Percentiles rank a stretch among this genome's conserved stretches.
phyloP scores from a whole-genome alignment of 2,329 filamentous ascomycete species.

The Trichophyton benhamiae region DNA sequence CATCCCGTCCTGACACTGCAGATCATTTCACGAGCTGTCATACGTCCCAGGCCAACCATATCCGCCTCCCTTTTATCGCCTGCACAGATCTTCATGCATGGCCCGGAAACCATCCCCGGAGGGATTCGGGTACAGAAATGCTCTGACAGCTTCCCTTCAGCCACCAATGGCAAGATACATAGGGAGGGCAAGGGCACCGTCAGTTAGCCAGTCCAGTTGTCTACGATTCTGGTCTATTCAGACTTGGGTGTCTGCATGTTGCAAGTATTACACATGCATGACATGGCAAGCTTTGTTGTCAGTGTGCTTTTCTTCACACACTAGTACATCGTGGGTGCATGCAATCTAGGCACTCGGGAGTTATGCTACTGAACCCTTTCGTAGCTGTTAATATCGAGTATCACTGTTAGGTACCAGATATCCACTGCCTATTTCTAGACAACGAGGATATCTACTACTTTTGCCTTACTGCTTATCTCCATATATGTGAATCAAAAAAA shows the following conservation, averaged over 20 bases:
- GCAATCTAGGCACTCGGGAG: neutral
- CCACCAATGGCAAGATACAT: neutral
- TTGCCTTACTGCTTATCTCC: neutral
- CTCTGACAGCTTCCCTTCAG: neutral
- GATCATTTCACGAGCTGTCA: neutral
- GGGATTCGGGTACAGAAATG: neutral
- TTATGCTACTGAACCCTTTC: neutral
- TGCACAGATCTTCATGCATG: conserved; percentile 1
- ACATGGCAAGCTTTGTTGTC: neutral
- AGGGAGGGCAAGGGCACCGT: neutral
- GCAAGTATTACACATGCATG: neutral
- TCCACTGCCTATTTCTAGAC: neutral
- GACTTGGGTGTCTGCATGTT: neutral
- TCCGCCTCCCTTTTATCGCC: neutral
- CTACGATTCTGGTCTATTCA: neutral
- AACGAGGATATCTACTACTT: neutral
- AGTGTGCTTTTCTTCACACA: neutral
- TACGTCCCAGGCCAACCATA: neutral
- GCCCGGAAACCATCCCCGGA: neutral
- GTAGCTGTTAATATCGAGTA: neutral
- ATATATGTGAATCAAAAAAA: neutral
- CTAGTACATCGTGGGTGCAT: neutral
- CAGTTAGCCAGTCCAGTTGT: neutral
- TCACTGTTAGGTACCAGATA: neutral
- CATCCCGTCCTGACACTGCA: neutral